These are phyloP conservation scores for Neurospora discreta DNA, from an alignment of 495 filamentous ascomycete genomes.

Conservation along the genomic window DNA sequence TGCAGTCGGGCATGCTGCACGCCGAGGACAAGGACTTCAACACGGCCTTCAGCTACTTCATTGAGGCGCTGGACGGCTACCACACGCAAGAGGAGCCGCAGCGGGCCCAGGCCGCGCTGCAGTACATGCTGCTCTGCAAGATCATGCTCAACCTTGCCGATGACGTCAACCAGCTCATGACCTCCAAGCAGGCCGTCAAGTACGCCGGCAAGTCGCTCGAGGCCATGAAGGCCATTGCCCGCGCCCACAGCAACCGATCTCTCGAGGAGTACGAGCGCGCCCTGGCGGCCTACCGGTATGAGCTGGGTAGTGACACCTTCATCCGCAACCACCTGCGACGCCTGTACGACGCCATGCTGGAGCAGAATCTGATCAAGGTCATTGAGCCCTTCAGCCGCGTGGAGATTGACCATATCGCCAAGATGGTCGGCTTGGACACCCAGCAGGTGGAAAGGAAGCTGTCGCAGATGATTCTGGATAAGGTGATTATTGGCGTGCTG, in stretches of 20 bases:
- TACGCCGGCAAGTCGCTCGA: slow-evolving; percentile 91
- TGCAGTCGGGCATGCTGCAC: slow-evolving; percentile 98
- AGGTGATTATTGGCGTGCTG: slow-evolving; percentile 93
- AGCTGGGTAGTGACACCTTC: slow-evolving; percentile 86
- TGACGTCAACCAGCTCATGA: slow-evolving; percentile 87
- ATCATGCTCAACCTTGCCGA: slow-evolving; percentile 97
- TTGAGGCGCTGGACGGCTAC: slow-evolving; percentile 96
- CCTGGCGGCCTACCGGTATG: slow-evolving; percentile 75
- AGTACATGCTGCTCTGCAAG: slow-evolving; percentile 99
- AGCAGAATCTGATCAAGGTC: slow-evolving; percentile 98
- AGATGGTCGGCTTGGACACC: slow-evolving; percentile 91
- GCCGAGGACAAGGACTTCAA: slow-evolving; percentile 98
- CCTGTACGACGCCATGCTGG: slow-evolving; percentile 94
- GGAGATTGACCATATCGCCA: slow-evolving; percentile 91
- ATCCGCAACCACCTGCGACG: slow-evolving; percentile 89
- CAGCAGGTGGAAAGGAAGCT: slow-evolving; percentile 97
- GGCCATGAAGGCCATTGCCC: slow-evolving; percentile 96
- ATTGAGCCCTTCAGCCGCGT: slow-evolving; percentile 97
- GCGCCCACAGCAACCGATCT: slow-evolving; percentile 86
- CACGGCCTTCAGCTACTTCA: slow-evolving; percentile 96
- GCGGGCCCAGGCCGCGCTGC: slow-evolving; percentile 81
- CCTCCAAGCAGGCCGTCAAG: slow-evolving; percentile 88
- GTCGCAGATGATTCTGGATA: slow-evolving; percentile 97
- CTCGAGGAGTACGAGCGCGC: slow-evolving; percentile 95
- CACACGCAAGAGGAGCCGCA: slow-evolving; percentile 77